These are phyloP conservation scores for Syzygium aromaticum DNA, from an alignment of 345 rosid genomes.

Conservation along the genomic window DNA sequence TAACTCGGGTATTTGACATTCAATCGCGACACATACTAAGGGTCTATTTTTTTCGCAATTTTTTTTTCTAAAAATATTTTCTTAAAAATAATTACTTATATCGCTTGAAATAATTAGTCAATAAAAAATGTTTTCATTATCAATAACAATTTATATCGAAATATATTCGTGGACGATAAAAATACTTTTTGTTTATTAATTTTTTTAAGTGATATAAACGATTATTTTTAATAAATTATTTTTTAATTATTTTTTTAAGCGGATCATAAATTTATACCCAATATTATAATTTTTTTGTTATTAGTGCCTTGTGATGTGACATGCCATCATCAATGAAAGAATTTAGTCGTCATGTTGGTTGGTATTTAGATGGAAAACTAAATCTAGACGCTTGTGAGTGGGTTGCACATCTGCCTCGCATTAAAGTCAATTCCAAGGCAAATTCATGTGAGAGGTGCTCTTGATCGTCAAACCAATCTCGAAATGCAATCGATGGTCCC, in stretches of 20 bases:
- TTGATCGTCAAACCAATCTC: not conserved
- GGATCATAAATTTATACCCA: rapidly evolving
- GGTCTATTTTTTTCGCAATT: too few relatives aligned
- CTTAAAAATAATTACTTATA: too few relatives aligned
- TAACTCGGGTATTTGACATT: not conserved
- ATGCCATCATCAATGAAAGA: not conserved
- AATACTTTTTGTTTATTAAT: too few relatives aligned
- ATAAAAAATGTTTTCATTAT: too few relatives aligned
- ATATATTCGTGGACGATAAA: too few relatives aligned
- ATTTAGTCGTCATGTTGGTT: not conserved
- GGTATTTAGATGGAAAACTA: not conserved
- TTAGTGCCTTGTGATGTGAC: not conserved
- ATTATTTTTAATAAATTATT: too few relatives aligned
- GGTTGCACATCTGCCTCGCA: not conserved
- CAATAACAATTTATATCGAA: too few relatives aligned
- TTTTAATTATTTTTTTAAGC: too few relatives aligned
- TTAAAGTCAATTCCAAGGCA: not conserved
- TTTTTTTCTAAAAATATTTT: too few relatives aligned
- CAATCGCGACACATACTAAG: too few relatives aligned
- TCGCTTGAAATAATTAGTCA: too few relatives aligned
- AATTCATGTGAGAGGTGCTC: not conserved
- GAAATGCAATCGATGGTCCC: not conserved
- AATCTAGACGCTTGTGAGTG: not conserved
- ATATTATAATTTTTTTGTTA: not conserved
- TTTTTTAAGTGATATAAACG: too few relatives aligned